Conservation (phyloP, 805 yeast genomes). For the Alloascoidea hylecoeti region DNA sequence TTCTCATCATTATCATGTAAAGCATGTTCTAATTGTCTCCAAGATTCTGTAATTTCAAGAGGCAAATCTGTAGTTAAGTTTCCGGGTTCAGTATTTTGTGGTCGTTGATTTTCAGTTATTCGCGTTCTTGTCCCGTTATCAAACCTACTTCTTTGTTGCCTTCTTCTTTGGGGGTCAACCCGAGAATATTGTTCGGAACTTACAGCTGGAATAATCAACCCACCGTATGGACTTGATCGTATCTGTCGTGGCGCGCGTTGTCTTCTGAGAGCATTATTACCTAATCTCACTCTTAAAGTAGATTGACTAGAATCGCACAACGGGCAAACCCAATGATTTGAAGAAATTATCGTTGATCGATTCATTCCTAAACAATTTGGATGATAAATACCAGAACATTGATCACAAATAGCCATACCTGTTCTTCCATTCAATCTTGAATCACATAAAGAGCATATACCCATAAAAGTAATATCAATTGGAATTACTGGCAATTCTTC, state of each 20-base stretch:
- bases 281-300: neutral
- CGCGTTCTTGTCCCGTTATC: no score
- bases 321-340: constrained; percentile 1
- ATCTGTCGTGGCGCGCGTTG: no score
- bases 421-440: neutral
- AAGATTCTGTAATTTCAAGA: neutral
- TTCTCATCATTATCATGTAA: no score
- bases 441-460: neutral
- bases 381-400: neutral
- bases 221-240: no score
- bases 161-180: no score
- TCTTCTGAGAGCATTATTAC: neutral
- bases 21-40: constrained; percentile 1
- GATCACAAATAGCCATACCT: neutral
- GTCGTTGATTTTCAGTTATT: neutral
- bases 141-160: no score
- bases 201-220: no score
- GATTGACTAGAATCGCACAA: neutral
- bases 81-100: neutral
- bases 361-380: neutral
- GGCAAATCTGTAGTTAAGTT: neutral
- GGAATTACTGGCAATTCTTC: neutral
- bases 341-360: neutral
- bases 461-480: neutral
- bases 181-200: neutral